Percentiles rank a stretch among this genome's conserved stretches.
Conservation (phyloP, 2,329 filamentous ascomycete species). For the Xylariaceae sp. region DNA sequence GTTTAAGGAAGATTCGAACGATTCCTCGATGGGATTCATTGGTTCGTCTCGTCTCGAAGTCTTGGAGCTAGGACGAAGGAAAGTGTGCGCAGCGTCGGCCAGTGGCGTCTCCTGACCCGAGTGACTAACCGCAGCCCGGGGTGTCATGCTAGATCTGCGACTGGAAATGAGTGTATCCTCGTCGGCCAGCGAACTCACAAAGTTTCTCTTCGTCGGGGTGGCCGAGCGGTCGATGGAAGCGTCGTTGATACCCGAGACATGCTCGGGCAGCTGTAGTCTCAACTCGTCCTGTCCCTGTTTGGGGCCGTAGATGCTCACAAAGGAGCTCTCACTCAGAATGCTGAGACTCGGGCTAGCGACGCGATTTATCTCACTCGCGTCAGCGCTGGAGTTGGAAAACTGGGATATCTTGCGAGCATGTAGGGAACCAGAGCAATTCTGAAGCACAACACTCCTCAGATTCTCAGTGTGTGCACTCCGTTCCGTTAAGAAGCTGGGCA, state of each 20-base stretch:
- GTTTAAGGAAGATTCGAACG: slow-evolving; percentile 28
- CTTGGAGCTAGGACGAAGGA: slow-evolving; percentile 45
- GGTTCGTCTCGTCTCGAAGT: slow-evolving; percentile 41
- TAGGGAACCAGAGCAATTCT: slow-evolving; percentile 43
- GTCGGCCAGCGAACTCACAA: slow-evolving; percentile 18
- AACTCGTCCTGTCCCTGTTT: slow-evolving; percentile 21
- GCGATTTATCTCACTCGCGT: slow-evolving; percentile 34
- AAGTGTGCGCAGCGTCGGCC: slow-evolving; percentile 40
- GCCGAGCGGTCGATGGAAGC: slow-evolving; percentile 22
- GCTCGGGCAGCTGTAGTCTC: slow-evolving; percentile 17
- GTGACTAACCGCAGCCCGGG: slow-evolving; percentile 30
- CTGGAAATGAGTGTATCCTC: slow-evolving; percentile 23
- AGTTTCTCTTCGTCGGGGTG: slow-evolving; percentile 19
- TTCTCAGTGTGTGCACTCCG: slow-evolving; percentile 55
- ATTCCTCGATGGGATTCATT: slow-evolving; percentile 28
- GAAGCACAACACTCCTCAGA: slow-evolving; percentile 54
- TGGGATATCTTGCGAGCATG: slow-evolving; percentile 47
- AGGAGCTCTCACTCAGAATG: slow-evolving; percentile 62
- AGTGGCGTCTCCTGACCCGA: slow-evolving; percentile 41
- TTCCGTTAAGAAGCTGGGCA: slow-evolving; percentile 62
- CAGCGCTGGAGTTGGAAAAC: slow-evolving; percentile 30
- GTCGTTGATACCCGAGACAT: slow-evolving; percentile 23
- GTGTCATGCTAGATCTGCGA: slow-evolving; percentile 29
- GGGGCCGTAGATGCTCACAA: slow-evolving; percentile 57
- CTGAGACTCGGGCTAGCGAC: slow-evolving; percentile 57